Evolutionary conservation across 208 protist genomes (phyloP).

Genomic region (Crithidia mellificae): DNA sequence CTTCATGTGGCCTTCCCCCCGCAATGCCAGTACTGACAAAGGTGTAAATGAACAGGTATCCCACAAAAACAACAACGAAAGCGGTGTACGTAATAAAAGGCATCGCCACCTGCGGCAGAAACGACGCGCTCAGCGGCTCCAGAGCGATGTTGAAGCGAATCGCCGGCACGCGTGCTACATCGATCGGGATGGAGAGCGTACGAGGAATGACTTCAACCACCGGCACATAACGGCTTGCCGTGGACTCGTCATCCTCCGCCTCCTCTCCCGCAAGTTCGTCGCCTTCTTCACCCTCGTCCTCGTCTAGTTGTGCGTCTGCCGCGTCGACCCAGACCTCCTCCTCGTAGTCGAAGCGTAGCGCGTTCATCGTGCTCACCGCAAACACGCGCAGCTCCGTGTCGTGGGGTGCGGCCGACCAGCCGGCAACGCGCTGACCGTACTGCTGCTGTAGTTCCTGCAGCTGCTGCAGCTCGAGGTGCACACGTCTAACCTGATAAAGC

Average conservation of each 20-base stretch:
- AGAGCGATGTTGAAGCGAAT: conserved; percentile 40
- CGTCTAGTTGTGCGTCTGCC: conserved; percentile 15
- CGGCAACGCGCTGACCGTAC: not conserved
- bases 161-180: conserved; percentile 27
- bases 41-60: conserved; percentile 24
- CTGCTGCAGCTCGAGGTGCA: not conserved
- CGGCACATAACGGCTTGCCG: conserved; percentile 13
- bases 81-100: conserved; percentile 22
- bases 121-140: conserved; percentile 20
- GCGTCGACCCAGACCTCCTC: conserved; percentile 29
- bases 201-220: conserved; percentile 39
- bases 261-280: not conserved
- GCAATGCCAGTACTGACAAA: conserved; percentile 30
- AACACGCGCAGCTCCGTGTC: conserved; percentile 47
- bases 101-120: conserved; percentile 25
- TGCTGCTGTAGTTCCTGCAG: not conserved
- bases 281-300: no score
- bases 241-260: not conserved
- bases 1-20: conserved; percentile 2
- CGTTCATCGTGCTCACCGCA: conserved; percentile 18
- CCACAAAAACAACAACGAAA: conserved; percentile 25
- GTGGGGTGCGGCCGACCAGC: conserved; percentile 24
- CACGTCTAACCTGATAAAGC: conserved; percentile 34
- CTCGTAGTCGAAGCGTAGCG: conserved; percentile 24
- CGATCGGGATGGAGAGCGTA: conserved; percentile 21